Base-by-base conservation (phyloP, 202 grass and related monocot genomes). In the Schoenoplectus tabernaemontani region DNA sequence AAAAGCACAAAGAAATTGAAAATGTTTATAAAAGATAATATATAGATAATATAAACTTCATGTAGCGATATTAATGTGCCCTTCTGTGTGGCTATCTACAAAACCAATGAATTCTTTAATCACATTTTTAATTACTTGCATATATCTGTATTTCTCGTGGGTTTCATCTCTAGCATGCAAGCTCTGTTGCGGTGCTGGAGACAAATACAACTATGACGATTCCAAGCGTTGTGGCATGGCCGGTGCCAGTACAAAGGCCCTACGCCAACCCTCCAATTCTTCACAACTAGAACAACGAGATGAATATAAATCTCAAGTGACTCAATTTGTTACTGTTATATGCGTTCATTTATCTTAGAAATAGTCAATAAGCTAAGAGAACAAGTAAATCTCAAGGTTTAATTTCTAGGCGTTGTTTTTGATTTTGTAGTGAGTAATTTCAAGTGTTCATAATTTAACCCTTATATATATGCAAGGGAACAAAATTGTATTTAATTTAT, bases 181-280 rank as follows among this genome's bases (percentile, higher is more conserved):
- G 90, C 87, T n/a, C 0, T 96, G 93, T 70, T 96, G 93, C 78
- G 93, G 93, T 24, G 93, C 90, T 1, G 90, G 93, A 39, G 90
- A 90, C 44, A 71, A 59, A 51, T 96, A 93, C 88, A 93, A 93
- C 88, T 91, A 93, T 84, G 92, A 93, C 85, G 91, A 91, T 59
- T 59, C 64, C 10, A 89, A 85, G 4, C 84, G 90, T 73, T 96
- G 93, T 65, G 93, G 90, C 56, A 93, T 91, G 90, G 0, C 80
- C 11, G 85, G 90, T 0, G 23, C 90, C 7, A 91, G 77, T 72
- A 64, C 84, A 89, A 58, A 90, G 93, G 1, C 78, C 93, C 57
- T 96, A 93, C 73, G 79, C 80, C 80, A 81, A 36, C 73, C 93
- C 93, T 19, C 61, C 86, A 20, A 93, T 96, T 80, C 80, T 87